Conservation (phyloP, 2,329 filamentous ascomycete genomes). For the Clonostachys sp. region DNA sequence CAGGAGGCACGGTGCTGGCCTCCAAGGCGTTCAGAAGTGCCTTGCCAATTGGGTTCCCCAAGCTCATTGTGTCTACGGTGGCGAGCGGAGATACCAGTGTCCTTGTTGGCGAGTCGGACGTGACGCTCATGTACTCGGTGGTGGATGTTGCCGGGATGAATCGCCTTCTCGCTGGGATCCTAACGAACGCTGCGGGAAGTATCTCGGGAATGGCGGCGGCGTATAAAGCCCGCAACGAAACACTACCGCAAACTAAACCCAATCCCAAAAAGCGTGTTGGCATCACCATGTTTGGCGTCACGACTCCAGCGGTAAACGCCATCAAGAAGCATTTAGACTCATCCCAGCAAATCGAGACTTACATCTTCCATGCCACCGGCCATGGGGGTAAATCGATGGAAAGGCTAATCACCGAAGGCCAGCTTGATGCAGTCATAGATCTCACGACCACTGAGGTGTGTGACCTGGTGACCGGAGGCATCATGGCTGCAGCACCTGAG, state of each 20-base stretch:
- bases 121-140: slow-evolving; percentile 66
- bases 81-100: slow-evolving; percentile 61
- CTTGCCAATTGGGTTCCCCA: slow-evolving; percentile 62
- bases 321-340: slow-evolving; percentile 46
- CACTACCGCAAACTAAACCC: not conserved
- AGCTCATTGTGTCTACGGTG: slow-evolving; percentile 66
- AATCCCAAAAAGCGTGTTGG: slow-evolving; percentile 40
- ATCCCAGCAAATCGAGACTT: slow-evolving; percentile 46
- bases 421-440: slow-evolving; percentile 63
- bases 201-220: not conserved
- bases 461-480: slow-evolving; percentile 58
- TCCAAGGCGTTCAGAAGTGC: slow-evolving; percentile 56
- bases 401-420: slow-evolving; percentile 48
- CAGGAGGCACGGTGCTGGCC: slow-evolving; percentile 56
- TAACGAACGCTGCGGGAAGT: not conserved
- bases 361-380: slow-evolving; percentile 67
- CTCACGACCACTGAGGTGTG: slow-evolving; percentile 69
- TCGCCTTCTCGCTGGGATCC: slow-evolving; percentile 37
- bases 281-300: slow-evolving; percentile 73
- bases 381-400: slow-evolving; percentile 68
- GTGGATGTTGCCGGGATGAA: slow-evolving; percentile 68
- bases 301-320: slow-evolving; percentile 58
- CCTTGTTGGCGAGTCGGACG: slow-evolving; percentile 64
- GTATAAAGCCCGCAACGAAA: not conserved
- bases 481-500: slow-evolving; percentile 52